phyloP scores from a whole-genome alignment of 768 basidiomycete genomes.

The Boletus sp. region DNA sequence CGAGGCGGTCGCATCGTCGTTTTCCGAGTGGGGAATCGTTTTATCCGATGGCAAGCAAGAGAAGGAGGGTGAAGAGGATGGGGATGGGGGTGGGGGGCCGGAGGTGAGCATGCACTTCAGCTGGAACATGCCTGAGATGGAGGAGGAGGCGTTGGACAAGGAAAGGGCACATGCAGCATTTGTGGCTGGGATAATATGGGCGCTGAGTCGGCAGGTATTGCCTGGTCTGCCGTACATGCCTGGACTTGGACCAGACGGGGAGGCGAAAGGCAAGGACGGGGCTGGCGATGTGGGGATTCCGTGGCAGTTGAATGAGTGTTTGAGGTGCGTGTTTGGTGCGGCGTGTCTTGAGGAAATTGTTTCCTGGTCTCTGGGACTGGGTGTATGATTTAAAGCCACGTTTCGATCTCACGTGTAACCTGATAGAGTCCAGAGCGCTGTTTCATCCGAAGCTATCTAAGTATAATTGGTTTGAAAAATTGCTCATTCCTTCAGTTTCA shows the following conservation, averaged over 20 bases:
- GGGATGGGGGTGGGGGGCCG: neutral
- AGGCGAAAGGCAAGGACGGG: conserved; percentile 36
- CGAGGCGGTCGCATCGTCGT: conserved; percentile 9
- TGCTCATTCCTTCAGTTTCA: neutral
- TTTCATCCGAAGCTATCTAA: neutral
- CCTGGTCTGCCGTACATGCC: conserved; percentile 81
- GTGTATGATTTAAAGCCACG: conserved; percentile 9
- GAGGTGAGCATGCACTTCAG: conserved; percentile 25
- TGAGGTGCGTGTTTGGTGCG: conserved; percentile 47
- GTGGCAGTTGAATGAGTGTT: conserved; percentile 82
- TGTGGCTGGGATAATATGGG: conserved; percentile 85
- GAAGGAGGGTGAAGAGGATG: neutral
- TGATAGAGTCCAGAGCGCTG: too few species aligned
- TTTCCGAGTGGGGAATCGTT: conserved; percentile 30
- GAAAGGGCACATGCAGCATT: conserved; percentile 80
- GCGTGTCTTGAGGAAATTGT: conserved; percentile 19
- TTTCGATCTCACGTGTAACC: neutral
- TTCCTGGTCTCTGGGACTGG: conserved; percentile 22
- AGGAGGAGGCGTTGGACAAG: conserved; percentile 55
- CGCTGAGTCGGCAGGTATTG: conserved; percentile 65
- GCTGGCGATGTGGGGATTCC: conserved; percentile 39
- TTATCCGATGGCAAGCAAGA: conserved; percentile 26
- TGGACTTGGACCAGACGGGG: conserved; percentile 10
- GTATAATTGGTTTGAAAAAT: neutral
- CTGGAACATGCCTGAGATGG: conserved; percentile 13